Evolutionary conservation across 345 rosid species (phyloP), one percentile per base, ranked within the genome.

Genomic region (Nasturtium officinale): DNA sequence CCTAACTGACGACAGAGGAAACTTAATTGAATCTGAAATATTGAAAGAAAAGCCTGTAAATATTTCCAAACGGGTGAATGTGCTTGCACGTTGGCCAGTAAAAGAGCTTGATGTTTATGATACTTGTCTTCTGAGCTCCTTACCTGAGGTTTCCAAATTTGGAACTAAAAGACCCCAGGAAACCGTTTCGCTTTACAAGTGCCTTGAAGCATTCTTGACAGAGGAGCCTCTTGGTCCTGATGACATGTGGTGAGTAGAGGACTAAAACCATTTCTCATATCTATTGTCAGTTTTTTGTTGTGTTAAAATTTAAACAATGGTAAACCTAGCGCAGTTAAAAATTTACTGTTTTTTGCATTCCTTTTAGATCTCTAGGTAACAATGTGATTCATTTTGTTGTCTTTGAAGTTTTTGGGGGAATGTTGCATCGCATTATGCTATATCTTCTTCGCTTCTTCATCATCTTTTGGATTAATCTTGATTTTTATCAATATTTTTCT

Each of bases 141-240:
- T 87, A 66, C 89, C 97, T 0, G 95, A 89, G 82, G 80, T 96
- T 76, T 86, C 80, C 76, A 92, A 85, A 84, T 80, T 83, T 9
- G 87, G 89, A 57, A 74, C 83, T n/a, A 90, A 87, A 89, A 87
- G 79, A 80, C 86, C 97, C 61, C 95, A 85, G 79, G 98, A 92
- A 78, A 69, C 97, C 20, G 87, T 85, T 70, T 86, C 98, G 53
- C 82, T 92, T 65, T 90, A 89, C 80, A 92, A 85, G 67, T 92
- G 98, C 82, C 97, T 92, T 56, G 96, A 92, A 87, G 95, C 99
- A 67, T 96, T 96, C 90, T 80, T 96, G 77, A 92, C 74, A 46
- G 97, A 89, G 81, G 98, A 96, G 85, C 99, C 98, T 17, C 96
- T 96, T 79, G 99, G 99, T 75, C 99, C 97, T 28, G 98, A 96